A percentile compares a stretch with the other conserved stretches of the same genome.
Evolutionary conservation across 495 filamentous ascomycete species (phyloP).

Genomic region (Aspergillus bridgeri): DNA sequence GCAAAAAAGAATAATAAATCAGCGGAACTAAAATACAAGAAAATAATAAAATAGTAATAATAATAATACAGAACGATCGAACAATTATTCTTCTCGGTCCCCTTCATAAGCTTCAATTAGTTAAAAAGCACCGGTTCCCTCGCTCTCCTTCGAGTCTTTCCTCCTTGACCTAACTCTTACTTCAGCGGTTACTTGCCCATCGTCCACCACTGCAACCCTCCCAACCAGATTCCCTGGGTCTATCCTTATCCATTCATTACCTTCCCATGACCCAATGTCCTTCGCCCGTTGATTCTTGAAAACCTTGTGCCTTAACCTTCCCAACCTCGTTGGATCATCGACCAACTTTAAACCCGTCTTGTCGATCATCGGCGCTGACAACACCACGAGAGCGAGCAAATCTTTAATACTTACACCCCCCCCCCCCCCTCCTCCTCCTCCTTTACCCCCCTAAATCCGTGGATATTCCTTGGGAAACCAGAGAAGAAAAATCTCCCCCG

Average conservation of each 20-base stretch:
- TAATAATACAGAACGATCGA: neutral
- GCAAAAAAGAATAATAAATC: constrained; percentile 2
- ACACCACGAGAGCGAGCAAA: constrained; percentile 5
- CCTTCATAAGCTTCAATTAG: constrained; percentile 1
- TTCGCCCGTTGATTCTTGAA: neutral
- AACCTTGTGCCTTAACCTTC: neutral
- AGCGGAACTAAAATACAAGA: constrained; percentile 11
- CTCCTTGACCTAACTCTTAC: constrained; percentile 2
- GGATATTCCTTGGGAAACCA: neutral
- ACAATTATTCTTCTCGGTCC: neutral
- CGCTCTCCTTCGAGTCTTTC: constrained; percentile 6
- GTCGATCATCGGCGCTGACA: constrained; percentile 9
- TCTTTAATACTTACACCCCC: neutral
- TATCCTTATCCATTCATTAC: constrained; percentile 12
- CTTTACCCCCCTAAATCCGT: too few relatives aligned
- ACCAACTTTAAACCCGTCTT: constrained; percentile 13
- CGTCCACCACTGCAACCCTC: constrained; percentile 14
- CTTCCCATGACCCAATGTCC: neutral
- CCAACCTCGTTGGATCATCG: constrained; percentile 21
- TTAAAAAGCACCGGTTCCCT: constrained; percentile 5
- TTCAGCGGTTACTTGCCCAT: constrained; percentile 8
- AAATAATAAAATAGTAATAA: constrained; percentile 8
- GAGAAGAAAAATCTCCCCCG: neutral
- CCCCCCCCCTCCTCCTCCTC: too few relatives aligned
- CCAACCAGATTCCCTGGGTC: constrained; percentile 5